phyloP scores from a whole-genome alignment of 169 alveolate genomes.

The Plasmodium chabaudi region DNA sequence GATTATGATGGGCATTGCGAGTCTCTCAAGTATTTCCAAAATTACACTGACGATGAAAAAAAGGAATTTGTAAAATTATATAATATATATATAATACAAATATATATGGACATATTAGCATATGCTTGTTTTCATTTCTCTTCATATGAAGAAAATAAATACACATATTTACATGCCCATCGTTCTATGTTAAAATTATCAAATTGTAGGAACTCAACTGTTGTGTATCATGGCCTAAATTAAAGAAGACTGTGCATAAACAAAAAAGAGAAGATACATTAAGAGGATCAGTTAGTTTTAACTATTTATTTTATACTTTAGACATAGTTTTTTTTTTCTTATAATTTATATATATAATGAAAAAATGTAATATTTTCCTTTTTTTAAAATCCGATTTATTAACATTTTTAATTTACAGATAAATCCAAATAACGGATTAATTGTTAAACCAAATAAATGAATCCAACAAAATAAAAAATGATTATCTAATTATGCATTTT shows the following conservation, averaged over 20 bases:
- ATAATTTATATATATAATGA: not conserved
- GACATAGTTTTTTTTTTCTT: not conserved
- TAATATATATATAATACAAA: not conserved
- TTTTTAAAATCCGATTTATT: not conserved
- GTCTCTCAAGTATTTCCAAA: constrained; percentile 49
- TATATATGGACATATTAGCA: not conserved
- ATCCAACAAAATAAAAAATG: not conserved
- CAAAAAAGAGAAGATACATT: constrained; percentile 15
- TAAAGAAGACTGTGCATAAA: constrained; percentile 7
- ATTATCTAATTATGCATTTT: too few relatives aligned
- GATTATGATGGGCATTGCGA: constrained; percentile 66
- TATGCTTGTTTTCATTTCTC: too few relatives aligned
- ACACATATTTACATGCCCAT: not conserved
- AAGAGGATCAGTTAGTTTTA: constrained; percentile 51
- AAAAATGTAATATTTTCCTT: not conserved
- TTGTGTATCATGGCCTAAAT: constrained; percentile 60
- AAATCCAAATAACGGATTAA: constrained; percentile 47
- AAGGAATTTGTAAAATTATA: constrained; percentile 43
- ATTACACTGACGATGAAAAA: constrained; percentile 47
- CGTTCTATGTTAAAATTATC: not conserved
- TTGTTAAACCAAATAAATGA: constrained; percentile 39
- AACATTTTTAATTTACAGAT: constrained; percentile 9
- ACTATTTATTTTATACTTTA: not conserved
- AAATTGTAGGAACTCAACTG: constrained; percentile 33
- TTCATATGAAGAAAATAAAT: too few relatives aligned